A percentile compares a stretch with the other conserved stretches of the same genome.
These are phyloP conservation scores for Aspergillus cejpii DNA, from an alignment of 2,329 filamentous ascomycete species.

Conservation along the genomic window DNA sequence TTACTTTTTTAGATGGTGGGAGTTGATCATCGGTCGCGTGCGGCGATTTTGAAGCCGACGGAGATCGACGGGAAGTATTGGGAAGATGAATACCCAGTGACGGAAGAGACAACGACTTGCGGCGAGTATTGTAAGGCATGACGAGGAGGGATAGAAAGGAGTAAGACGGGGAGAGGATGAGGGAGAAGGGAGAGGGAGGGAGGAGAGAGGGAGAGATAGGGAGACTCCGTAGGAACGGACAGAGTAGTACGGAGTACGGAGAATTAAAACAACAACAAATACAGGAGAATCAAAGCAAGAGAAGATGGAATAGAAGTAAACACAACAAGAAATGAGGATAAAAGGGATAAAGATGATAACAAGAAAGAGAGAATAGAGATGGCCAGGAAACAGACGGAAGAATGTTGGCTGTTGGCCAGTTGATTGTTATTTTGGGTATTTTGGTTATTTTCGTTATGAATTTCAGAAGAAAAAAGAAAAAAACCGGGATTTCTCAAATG, in stretches of 20 bases:
- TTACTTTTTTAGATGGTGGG: slow-evolving; percentile 61
- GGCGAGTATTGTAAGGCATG: slow-evolving; percentile 95
- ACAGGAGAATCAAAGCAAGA: no score
- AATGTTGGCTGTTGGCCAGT: slow-evolving; percentile 14
- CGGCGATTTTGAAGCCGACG: slow-evolving; percentile 57
- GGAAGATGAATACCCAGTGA: slow-evolving; percentile 86
- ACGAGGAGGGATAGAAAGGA: slow-evolving; percentile 16
- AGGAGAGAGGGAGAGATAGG: slow-evolving; percentile 10
- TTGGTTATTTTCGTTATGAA: slow-evolving; percentile 9
- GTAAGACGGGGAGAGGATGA: slow-evolving; percentile 15
- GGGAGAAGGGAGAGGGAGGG: slow-evolving; percentile 4
- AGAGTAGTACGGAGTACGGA: no score
- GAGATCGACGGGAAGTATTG: slow-evolving; percentile 53
- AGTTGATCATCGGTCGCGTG: slow-evolving; percentile 50
- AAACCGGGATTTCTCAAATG: no score
- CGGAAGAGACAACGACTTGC: slow-evolving; percentile 88
- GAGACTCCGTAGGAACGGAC: no score
- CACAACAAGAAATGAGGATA: no score
- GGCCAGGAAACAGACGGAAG: slow-evolving; percentile 3
- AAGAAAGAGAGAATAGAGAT: slow-evolving; percentile 4
- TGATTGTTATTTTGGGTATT: not conserved
- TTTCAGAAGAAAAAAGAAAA: slow-evolving; percentile 14
- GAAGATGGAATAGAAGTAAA: slow-evolving; percentile 9
- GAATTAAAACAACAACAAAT: no score
- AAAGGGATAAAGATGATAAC: no score